phyloP scores from a whole-genome alignment of 306 rosid species.

The Gastrolobium bilobum region DNA sequence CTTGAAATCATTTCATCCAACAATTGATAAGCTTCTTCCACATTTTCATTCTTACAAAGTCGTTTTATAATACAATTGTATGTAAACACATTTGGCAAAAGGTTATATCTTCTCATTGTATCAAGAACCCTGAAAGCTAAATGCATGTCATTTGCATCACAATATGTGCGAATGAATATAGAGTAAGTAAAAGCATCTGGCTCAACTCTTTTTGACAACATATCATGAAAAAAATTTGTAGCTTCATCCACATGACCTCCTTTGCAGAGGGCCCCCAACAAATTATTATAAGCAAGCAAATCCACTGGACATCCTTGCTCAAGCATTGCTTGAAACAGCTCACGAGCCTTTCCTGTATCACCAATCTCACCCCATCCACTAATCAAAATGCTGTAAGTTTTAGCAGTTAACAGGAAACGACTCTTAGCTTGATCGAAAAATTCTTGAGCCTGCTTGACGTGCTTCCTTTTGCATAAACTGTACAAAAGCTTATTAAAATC shows the following conservation, averaged over 20 bases:
- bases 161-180: constrained; percentile 73
- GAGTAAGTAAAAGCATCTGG: constrained; percentile 82
- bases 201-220: constrained; percentile 62
- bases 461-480: constrained; percentile 76
- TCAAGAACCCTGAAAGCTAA: constrained; percentile 77
- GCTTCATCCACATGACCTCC: constrained; percentile 78
- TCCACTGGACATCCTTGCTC: constrained; percentile 68
- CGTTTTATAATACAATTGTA: constrained; percentile 82
- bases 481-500: constrained; percentile 82
- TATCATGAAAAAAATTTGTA: constrained; percentile 57
- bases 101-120: constrained; percentile 67
- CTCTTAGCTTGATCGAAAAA: constrained; percentile 73
- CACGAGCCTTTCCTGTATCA: constrained; percentile 64
- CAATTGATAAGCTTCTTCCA: constrained; percentile 89
- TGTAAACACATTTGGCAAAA: constrained; percentile 75
- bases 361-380: constrained; percentile 83
- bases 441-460: constrained; percentile 71
- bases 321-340: constrained; percentile 82
- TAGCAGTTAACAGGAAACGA: constrained; percentile 60
- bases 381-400: constrained; percentile 78
- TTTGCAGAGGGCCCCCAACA: constrained; percentile 79
- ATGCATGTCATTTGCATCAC: constrained; percentile 72
- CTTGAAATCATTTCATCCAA: constrained; percentile 83
- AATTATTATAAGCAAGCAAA: constrained; percentile 75
- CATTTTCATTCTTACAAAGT: constrained; percentile 77